A percentile compares a stretch with the other conserved stretches of the same genome.
Evolutionary conservation across 2,329 filamentous ascomycete genomes (phyloP).

Genomic region (Fusarium ramigenum): DNA sequence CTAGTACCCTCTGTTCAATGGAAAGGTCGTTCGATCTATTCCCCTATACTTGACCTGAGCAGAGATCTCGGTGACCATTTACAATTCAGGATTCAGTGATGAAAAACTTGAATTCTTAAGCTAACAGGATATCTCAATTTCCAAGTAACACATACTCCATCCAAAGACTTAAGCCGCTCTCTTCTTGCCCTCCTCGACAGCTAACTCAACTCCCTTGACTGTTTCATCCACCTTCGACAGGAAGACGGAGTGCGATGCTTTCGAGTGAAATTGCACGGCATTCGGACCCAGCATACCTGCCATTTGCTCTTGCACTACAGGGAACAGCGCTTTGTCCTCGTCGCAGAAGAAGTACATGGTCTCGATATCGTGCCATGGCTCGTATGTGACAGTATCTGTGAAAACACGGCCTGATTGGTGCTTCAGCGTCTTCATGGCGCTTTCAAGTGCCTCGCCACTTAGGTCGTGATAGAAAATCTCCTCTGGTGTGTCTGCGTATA

Average conservation of each 20-base stretch:
- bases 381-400: conserved; percentile 35
- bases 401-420: conserved; percentile 32
- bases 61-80: accelerated
- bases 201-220: conserved; percentile 27
- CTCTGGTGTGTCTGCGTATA: conserved; percentile 16
- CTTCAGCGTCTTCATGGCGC: conserved; percentile 14
- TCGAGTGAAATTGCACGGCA: conserved; percentile 2
- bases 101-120: neutral
- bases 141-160: accelerated
- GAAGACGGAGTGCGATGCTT: conserved; percentile 28
- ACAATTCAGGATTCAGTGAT: neutral
- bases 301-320: conserved; percentile 34
- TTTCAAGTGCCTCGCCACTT: conserved; percentile 5
- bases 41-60: too few species aligned
- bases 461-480: conserved; percentile 43
- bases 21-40: accelerated
- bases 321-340: conserved; percentile 37
- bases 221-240: conserved; percentile 23
- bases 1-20: accelerated
- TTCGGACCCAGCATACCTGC: conserved; percentile 17
- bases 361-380: conserved; percentile 44
- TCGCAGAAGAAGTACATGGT: conserved; percentile 40
- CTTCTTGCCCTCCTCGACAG: conserved; percentile 4
- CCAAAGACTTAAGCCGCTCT: neutral
- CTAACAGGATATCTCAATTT: neutral